Evolutionary conservation across 495 filamentous ascomycete species (phyloP), one percentile per base, ranked within the genome.

Genomic region (Alectoria sarmentosa): DNA sequence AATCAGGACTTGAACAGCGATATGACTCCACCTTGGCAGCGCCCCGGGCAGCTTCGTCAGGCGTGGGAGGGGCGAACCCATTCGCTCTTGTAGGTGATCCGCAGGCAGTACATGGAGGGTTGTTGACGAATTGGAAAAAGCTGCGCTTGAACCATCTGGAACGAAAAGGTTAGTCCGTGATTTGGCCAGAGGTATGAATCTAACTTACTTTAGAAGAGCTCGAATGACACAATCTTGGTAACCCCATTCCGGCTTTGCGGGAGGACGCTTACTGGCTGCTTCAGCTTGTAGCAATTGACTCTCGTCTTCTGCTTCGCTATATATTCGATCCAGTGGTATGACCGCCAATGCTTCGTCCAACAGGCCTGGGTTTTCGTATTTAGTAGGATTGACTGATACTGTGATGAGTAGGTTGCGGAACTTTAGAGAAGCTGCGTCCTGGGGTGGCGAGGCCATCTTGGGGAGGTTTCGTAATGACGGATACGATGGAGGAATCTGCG

Each of bases 161-260:
- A 59, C 1, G 26, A 63, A 63, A 46, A 64, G 65, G 62, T 75
- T 73, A 63, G 63, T 34, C 30, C 23, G 15, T 58, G 54, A 6
- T 3, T 1, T 42, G 46, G 14, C 15, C 14, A 8, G 1, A 28
- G 21, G n/a, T 8, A 46, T 34, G 15, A 36, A 34, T 41, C 11
- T 34, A 57, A 73, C 78, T 70, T 69, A 89, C 91, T 86, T 92
- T 65, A 97, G 76, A 65, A 99, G 79, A 65, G 94, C 90, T 69
- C 88, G 86, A 69, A 99, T 88, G 38, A 97, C 90, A 78, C 93
- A 99, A 78, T 99, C 94, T 75, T 98, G 95, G 71, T 97, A 96
- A 19, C 91, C 92, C 95, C 95, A 99, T 82, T 94, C 90, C 21
- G 93, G 84, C 70, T 88, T 89, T 63, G 82, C 81, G 30, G 84